These are phyloP conservation scores for Podospora fimiseda DNA, from an alignment of 495 filamentous ascomycete genomes.

Conservation along the genomic window DNA sequence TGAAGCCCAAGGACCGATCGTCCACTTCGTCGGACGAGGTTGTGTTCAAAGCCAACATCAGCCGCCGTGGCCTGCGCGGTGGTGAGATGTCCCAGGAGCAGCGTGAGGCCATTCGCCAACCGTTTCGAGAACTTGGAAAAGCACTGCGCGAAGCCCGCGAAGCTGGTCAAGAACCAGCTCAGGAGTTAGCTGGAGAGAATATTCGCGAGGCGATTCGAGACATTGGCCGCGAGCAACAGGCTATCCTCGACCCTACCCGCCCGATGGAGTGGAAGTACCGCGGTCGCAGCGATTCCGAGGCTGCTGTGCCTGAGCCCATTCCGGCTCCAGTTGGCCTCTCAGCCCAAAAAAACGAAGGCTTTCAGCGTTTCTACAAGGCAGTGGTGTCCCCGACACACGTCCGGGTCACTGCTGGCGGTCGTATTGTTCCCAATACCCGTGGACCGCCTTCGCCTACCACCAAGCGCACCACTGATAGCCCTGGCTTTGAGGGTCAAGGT, in stretches of 20 bases:
- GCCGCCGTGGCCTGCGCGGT: constrained; percentile 16
- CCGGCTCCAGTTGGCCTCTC: constrained; percentile 38
- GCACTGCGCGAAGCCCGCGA: too few species aligned
- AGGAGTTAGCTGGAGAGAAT: not conserved
- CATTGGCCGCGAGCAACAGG: not conserved
- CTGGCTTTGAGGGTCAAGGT: constrained; percentile 12
- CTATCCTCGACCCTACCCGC: constrained; percentile 1
- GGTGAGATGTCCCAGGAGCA: too few species aligned
- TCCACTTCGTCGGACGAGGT: constrained; percentile 21
- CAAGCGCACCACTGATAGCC: constrained; percentile 34
- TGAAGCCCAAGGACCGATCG: not conserved
- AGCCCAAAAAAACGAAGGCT: constrained; percentile 47
- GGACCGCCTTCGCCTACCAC: constrained; percentile 38
- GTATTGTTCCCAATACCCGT: constrained; percentile 52
- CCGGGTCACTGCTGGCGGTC: constrained; percentile 49
- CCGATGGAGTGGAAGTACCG: constrained; percentile 36
- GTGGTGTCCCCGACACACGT: constrained; percentile 51
- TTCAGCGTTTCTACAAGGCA: constrained; percentile 50
- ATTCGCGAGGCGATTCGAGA: not conserved
- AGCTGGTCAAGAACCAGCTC: constrained; percentile 4
- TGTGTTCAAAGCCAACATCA: constrained; percentile 25
- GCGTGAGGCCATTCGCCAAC: constrained; percentile 2
- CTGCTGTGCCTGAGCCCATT: constrained; percentile 32
- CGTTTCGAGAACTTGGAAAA: not conserved
- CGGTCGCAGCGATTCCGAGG: constrained; percentile 35